Conservation (phyloP, 2,329 filamentous ascomycete genomes). For the Achaetomium macrosporum region DNA sequence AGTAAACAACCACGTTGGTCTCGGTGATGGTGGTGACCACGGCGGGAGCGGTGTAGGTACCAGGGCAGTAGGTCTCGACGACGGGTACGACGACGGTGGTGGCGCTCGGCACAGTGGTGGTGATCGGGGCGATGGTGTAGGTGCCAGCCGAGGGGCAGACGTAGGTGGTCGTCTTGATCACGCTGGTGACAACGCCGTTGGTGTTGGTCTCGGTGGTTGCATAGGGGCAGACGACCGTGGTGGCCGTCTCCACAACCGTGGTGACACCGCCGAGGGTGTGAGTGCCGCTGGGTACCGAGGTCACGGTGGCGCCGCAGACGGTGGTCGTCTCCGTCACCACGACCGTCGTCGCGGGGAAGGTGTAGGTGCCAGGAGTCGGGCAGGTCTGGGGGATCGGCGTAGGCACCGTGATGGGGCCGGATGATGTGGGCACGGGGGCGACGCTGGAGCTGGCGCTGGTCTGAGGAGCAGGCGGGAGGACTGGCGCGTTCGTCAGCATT, state of each 20-base stretch:
- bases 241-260: conserved; percentile 60
- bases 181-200: conserved; percentile 56
- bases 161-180: conserved; percentile 64
- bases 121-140: conserved; percentile 67
- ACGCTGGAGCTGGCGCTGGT: conserved; percentile 21
- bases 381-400: conserved; percentile 49
- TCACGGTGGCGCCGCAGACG: conserved; percentile 58
- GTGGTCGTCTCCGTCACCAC: conserved; percentile 62
- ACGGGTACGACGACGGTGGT: conserved; percentile 59
- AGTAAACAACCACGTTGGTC: conserved; percentile 63
- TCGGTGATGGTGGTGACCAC: conserved; percentile 62
- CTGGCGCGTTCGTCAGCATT: conserved; percentile 6
- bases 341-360: conserved; percentile 66
- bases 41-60: conserved; percentile 66
- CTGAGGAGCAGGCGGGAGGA: conserved; percentile 26
- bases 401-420: conserved; percentile 43
- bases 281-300: conserved; percentile 55
- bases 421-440: conserved; percentile 34
- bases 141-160: conserved; percentile 68
- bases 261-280: conserved; percentile 69
- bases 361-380: conserved; percentile 66
- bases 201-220: conserved; percentile 54
- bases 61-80: conserved; percentile 58
- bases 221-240: conserved; percentile 65
- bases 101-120: conserved; percentile 50